Percentiles rank a stretch among this genome's conserved stretches.
phyloP scores from a whole-genome alignment of 1,284 basidiomycete species.

The Sanghuangporus sanghuang region DNA sequence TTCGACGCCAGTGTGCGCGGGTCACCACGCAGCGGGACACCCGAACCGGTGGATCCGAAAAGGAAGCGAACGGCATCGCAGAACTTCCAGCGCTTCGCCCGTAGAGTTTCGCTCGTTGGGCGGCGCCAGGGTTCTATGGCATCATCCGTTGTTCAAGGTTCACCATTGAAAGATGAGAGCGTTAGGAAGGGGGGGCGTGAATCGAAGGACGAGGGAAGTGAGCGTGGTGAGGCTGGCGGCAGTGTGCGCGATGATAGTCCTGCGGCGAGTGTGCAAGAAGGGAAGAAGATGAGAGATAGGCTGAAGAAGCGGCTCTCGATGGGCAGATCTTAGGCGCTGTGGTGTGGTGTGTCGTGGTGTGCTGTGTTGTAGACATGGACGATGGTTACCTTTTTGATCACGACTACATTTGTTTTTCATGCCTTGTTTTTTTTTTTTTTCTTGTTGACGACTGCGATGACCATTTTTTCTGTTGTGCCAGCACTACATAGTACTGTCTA shows the following conservation, averaged over 20 bases:
- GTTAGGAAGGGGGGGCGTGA: constrained; percentile 7
- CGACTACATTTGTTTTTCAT: not conserved
- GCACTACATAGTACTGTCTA: not conserved
- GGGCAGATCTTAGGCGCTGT: constrained; percentile 22
- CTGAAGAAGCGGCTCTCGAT: constrained; percentile 38
- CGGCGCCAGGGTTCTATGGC: constrained; percentile 50
- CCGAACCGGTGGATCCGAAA: constrained; percentile 72
- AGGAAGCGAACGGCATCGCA: constrained; percentile 74
- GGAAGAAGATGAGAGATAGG: constrained; percentile 31
- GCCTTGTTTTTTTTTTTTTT: constrained; percentile 2
- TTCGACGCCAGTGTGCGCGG: constrained; percentile 31
- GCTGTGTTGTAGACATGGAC: not conserved
- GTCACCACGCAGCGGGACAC: constrained; percentile 45
- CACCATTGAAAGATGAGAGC: constrained; percentile 11
- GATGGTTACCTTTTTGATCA: not conserved
- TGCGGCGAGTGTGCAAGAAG: constrained; percentile 37
- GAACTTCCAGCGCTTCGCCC: constrained; percentile 74
- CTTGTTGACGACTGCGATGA: constrained; percentile 6
- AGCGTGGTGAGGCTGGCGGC: constrained; percentile 30
- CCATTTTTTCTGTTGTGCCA: too few species aligned
- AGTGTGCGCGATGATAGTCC: constrained; percentile 38
- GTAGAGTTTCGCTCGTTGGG: constrained; percentile 63
- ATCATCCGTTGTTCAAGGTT: constrained; percentile 24
- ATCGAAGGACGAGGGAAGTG: constrained; percentile 13
- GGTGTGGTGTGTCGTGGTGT: not conserved